Conservation (phyloP, 1,139 yeast genomes). For the Yarrowia galli region DNA sequence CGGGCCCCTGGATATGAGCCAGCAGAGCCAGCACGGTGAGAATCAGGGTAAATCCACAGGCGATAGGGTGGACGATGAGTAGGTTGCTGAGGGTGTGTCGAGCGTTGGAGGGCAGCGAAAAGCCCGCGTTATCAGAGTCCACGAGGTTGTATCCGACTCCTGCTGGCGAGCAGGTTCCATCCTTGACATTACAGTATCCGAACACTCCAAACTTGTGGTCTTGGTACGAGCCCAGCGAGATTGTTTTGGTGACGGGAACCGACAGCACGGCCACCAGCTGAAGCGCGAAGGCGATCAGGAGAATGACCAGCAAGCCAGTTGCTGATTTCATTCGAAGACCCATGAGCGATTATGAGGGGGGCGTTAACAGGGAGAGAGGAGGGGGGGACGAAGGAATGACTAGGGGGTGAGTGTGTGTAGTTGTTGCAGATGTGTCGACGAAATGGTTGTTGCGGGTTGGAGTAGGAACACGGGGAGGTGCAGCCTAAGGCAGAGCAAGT, state of each 20-base stretch:
- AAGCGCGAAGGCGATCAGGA: conserved; percentile 59
- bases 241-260: conserved; percentile 64
- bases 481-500: conserved; percentile 17
- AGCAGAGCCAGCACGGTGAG: conserved; percentile 53
- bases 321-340: conserved; percentile 52
- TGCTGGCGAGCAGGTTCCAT: conserved; percentile 58
- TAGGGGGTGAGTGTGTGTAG: conserved; percentile 4
- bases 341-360: conserved; percentile 44
- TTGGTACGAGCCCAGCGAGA: conserved; percentile 60
- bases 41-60: conserved; percentile 76
- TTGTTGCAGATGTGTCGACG: background rate
- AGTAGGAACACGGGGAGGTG: conserved; percentile 1
- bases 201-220: conserved; percentile 80
- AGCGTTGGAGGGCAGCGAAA: conserved; percentile 62
- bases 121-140: conserved; percentile 52
- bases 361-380: background rate
- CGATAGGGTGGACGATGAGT: conserved; percentile 80
- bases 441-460: background rate
- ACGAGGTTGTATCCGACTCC: conserved; percentile 58
- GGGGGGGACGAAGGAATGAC: conserved; percentile 10
- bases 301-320: conserved; percentile 53
- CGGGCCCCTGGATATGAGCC: conserved; percentile 54
- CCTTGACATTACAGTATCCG: conserved; percentile 68
- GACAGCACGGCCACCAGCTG: conserved; percentile 64
- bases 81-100: conserved; percentile 73